A percentile compares a stretch with the other conserved stretches of the same genome.
phyloP scores from a whole-genome alignment of 2,329 filamentous ascomycete species.

The Talaromyces sp. region DNA sequence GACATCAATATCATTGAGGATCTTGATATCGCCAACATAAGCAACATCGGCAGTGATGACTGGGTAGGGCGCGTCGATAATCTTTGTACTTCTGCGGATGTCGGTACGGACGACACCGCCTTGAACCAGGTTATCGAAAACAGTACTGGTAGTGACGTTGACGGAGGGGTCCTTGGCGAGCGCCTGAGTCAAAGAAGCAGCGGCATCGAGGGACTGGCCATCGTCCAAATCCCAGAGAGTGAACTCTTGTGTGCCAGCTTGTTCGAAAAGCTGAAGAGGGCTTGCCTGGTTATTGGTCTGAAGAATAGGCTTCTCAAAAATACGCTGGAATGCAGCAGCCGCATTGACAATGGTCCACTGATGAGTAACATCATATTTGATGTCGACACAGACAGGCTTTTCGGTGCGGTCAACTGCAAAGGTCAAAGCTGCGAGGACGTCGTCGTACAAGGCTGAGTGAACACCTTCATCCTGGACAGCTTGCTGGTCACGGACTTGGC shows the following conservation, averaged over 20 bases:
- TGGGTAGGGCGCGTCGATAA: constrained; percentile 78
- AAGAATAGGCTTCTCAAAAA: constrained; percentile 42
- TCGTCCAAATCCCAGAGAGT: constrained; percentile 89
- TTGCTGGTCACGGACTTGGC: constrained; percentile 74
- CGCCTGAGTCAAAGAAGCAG: constrained; percentile 58
- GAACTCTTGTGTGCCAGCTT: constrained; percentile 69
- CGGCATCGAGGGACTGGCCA: constrained; percentile 63
- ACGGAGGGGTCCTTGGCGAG: constrained; percentile 58
- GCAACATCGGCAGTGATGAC: constrained; percentile 74
- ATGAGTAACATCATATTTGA: constrained; percentile 81
- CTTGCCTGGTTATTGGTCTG: constrained; percentile 36
- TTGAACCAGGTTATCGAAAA: constrained; percentile 61
- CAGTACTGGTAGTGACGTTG: constrained; percentile 59
- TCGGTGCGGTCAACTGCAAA: constrained; percentile 68
- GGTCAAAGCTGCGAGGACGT: constrained; percentile 79
- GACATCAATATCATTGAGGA: constrained; percentile 75
- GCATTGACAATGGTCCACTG: constrained; percentile 56
- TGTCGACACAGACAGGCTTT: constrained; percentile 66
- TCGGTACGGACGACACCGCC: constrained; percentile 82
- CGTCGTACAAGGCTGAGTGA: constrained; percentile 85
- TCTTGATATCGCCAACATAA: constrained; percentile 73
- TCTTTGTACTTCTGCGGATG: constrained; percentile 76
- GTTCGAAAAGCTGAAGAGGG: constrained; percentile 53
- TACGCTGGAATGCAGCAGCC: constrained; percentile 44
- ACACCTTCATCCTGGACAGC: constrained; percentile 70